Evolutionary conservation across 257 asterid species (phyloP).

Genomic region (Paraleonurus japonicus): DNA sequence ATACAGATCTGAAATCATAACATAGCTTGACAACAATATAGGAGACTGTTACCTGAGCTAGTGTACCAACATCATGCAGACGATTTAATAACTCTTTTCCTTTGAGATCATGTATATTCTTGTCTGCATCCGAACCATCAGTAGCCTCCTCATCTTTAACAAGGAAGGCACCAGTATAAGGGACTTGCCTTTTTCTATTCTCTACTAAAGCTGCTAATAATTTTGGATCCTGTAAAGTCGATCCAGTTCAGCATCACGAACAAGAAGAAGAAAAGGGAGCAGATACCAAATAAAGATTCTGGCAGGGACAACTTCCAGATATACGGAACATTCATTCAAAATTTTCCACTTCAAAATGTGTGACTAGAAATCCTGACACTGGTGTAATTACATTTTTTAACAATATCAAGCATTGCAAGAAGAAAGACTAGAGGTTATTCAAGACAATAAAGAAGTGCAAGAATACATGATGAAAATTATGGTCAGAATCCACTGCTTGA

Average conservation of each 20-base stretch:
- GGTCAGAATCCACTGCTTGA: not conserved
- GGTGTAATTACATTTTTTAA: not conserved
- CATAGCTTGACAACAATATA: slow-evolving; percentile 26
- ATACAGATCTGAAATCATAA: slow-evolving; percentile 14
- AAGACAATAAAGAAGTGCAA: slow-evolving; percentile 20
- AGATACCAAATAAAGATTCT: not conserved
- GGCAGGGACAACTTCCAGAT: not conserved
- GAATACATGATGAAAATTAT: not conserved
- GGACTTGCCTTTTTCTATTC: slow-evolving; percentile 92
- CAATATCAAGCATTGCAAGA: not conserved
- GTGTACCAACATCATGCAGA: slow-evolving; percentile 93
- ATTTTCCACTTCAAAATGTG: not conserved
- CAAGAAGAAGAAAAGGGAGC: slow-evolving; percentile 1
- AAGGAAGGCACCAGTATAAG: slow-evolving; percentile 98
- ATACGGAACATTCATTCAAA: not conserved
- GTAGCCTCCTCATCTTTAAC: slow-evolving; percentile 77
- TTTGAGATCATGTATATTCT: slow-evolving; percentile 65
- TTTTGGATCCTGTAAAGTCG: slow-evolving; percentile 78
- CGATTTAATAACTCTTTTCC: slow-evolving; percentile 84
- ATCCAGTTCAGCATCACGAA: slow-evolving; percentile 14
- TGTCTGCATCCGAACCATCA: slow-evolving; percentile 77
- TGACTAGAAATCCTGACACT: slow-evolving; percentile 8
- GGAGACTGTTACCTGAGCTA: slow-evolving; percentile 75
- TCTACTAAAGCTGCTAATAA: slow-evolving; percentile 88
- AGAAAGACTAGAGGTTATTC: not conserved